Base-by-base conservation (phyloP, 2,329 filamentous ascomycete species). In the Penicillium vulpinum region DNA sequence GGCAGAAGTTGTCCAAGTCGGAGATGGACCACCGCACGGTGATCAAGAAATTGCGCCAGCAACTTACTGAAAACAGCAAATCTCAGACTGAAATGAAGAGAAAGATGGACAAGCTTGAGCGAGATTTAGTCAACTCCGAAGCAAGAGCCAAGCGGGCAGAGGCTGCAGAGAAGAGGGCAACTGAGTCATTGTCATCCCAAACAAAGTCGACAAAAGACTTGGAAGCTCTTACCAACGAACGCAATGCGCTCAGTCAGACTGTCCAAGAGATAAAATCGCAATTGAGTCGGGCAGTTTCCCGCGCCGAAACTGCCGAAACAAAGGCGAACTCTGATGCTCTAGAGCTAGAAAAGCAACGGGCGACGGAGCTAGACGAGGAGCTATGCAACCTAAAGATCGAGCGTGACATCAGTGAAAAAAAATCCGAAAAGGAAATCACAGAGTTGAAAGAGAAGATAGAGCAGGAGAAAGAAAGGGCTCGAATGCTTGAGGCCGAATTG, bases 1-100 rank as follows among this genome's bases (percentile, higher is more conserved):
- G 95, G 0, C 90, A 94, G 66, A 92, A 89, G 63, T 81, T 97
- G 9, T 92, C 91, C 1, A 90, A 88, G 65, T 89, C 85, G 0
- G 94, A 99, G 72, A 85, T 97, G 73, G 91, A 92, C 68, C 88
- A 95, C 62, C 82, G 93, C 59, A 85, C 85, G 6, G 87, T 88
- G 4, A 90, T 97, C 67, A 96, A 94, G 74, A 92, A 91, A 68
- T 76, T 97, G 57, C 80, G 83, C 15, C 71, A 78, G 47, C 82
- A 84, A 62, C 68, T 78, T 15, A 63, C 72, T 11, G 83, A 85
- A 46, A 80, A 78, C 45, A 80, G 79, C 28, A 85, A 83, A 65
- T 71, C 76, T 5, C 77, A 81, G 35, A 70, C 73, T 1, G 79
- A 81, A 2, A 67, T 79, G 22, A 66, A 82, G 77, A 51, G 85